Evolutionary conservation across 257 asterid species (phyloP).

Genomic region (Solanum peruvianum): DNA sequence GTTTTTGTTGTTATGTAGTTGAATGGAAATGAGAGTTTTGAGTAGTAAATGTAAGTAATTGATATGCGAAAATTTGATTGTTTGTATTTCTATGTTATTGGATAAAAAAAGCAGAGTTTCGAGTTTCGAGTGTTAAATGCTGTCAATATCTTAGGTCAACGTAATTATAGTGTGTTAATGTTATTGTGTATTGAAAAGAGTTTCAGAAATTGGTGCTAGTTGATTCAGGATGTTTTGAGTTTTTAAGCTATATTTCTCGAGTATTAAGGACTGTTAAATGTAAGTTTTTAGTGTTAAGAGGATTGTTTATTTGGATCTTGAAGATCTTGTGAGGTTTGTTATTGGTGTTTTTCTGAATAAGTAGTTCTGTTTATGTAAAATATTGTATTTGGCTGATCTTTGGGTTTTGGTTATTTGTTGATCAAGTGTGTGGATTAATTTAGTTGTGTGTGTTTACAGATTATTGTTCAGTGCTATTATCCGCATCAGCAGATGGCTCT

Average conservation of each 20-base stretch:
- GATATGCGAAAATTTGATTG: not conserved
- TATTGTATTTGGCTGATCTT: not conserved
- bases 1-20: not conserved
- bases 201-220: not conserved
- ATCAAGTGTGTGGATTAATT: not conserved
- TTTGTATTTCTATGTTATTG: not conserved
- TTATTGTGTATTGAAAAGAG: not conserved
- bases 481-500: constrained; percentile 37
- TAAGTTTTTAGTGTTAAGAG: not conserved
- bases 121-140: not conserved
- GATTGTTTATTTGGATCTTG: not conserved
- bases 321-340: not conserved
- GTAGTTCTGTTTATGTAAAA: not conserved
- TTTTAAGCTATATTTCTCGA: not conserved
- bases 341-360: not conserved
- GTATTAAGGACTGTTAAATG: not conserved
- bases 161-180: not conserved
- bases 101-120: constrained; percentile 19
- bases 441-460: constrained; percentile 15
- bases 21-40: constrained; percentile 1
- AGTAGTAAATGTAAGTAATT: not conserved
- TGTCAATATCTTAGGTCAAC: not conserved
- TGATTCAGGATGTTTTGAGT: not conserved
- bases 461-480: constrained; percentile 10
- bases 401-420: not conserved